phyloP scores from a whole-genome alignment of 371 early-diverging fungal species.

The Mortierella sp. region DNA sequence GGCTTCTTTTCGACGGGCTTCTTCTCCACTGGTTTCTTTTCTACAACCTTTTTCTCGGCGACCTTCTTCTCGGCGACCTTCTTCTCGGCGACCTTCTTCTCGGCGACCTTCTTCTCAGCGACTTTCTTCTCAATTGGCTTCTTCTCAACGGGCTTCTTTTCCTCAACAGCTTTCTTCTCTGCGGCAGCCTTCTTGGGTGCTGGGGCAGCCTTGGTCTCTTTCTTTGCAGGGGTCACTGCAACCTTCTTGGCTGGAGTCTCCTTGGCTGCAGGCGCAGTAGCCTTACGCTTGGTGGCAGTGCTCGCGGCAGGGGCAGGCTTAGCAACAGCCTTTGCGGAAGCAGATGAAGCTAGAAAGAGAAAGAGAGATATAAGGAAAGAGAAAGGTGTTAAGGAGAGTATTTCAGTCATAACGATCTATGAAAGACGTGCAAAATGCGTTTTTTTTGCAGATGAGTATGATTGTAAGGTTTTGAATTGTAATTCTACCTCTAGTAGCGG shows the following conservation, averaged over 20 bases:
- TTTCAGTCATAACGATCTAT: neutral
- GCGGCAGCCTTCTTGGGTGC: constrained; percentile 52
- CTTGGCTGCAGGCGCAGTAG: constrained; percentile 33
- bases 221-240: constrained; percentile 27
- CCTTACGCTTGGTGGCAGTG: constrained; percentile 42
- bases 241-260: constrained; percentile 49
- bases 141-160: constrained; percentile 37
- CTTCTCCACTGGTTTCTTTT: constrained; percentile 18
- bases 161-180: constrained; percentile 29
- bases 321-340: constrained; percentile 20
- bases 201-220: constrained; percentile 28
- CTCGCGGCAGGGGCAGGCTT: constrained; percentile 20
- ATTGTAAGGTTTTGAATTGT: neutral
- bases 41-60: constrained; percentile 44
- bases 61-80: constrained; percentile 40
- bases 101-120: constrained; percentile 17
- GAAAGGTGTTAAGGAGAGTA: neutral
- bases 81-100: constrained; percentile 29
- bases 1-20: constrained; percentile 26
- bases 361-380: neutral
- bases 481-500: constrained; percentile 44
- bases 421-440: too few relatives aligned
- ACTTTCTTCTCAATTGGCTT: constrained; percentile 23
- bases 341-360: constrained; percentile 22
- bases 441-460: neutral